A percentile compares a stretch with the other conserved stretches of the same genome.
Evolutionary conservation across 345 rosid species (phyloP).

Genomic region (Pugionium cornutum): DNA sequence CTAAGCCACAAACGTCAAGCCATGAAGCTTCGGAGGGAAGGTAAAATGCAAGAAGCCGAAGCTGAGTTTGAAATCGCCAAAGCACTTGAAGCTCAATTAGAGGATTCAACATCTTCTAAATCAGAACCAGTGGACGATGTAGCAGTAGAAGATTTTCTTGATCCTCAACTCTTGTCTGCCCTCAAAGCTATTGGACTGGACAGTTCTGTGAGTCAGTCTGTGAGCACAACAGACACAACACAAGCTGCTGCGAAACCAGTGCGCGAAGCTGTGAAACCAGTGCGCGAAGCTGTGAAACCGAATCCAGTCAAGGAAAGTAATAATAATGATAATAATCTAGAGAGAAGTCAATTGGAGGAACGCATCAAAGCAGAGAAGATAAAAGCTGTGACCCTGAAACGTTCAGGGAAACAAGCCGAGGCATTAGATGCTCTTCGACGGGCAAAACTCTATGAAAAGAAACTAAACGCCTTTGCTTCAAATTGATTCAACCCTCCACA

Average conservation of each 20-base stretch:
- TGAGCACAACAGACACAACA: constrained; percentile 32
- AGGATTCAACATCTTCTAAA: constrained; percentile 51
- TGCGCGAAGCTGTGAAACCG: constrained; percentile 37
- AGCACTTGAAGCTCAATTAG: constrained; percentile 83
- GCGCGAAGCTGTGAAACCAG: constrained; percentile 38
- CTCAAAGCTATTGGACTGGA: constrained; percentile 71
- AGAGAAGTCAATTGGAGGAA: constrained; percentile 67
- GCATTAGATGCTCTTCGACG: constrained; percentile 84
- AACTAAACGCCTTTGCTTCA: constrained; percentile 51
- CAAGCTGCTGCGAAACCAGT: constrained; percentile 23
- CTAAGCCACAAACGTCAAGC: constrained; percentile 84
- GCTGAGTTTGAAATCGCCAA: constrained; percentile 89
- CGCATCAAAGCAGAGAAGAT: constrained; percentile 75
- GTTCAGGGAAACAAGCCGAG: constrained; percentile 86
- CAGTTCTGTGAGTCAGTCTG: constrained; percentile 37
- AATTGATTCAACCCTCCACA: constrained; percentile 26
- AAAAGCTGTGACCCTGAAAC: constrained; percentile 72
- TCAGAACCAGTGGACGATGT: constrained; percentile 48
- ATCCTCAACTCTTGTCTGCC: constrained; percentile 88
- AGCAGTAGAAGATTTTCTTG: constrained; percentile 80
- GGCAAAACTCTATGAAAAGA: constrained; percentile 73
- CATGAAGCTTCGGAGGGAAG: constrained; percentile 82
- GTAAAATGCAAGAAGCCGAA: constrained; percentile 79
- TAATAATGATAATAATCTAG: constrained; percentile 38
- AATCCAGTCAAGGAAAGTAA: constrained; percentile 41